Percentiles rank a stretch among this genome's conserved stretches.
phyloP scores from a whole-genome alignment of 1,284 basidiomycete genomes.

The Ceratobasidium theobromae region DNA sequence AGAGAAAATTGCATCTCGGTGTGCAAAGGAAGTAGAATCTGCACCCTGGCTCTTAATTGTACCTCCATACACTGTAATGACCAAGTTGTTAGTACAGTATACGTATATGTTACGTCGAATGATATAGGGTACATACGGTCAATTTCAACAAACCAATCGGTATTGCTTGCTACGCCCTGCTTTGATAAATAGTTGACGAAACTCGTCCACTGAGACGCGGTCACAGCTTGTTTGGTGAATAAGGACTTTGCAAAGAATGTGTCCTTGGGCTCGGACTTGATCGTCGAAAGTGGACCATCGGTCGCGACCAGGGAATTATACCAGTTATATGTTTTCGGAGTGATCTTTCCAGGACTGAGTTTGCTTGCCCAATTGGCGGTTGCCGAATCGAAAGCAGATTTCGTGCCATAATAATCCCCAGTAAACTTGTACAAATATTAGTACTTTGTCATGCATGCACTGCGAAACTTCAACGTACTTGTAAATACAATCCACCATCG shows the following conservation, averaged over 20 bases:
- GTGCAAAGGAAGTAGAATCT: constrained; percentile 38
- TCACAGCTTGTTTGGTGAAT: constrained; percentile 27
- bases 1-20: constrained; percentile 39
- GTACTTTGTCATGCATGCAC: not conserved
- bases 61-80: constrained; percentile 36
- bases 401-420: constrained; percentile 32
- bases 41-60: constrained; percentile 37
- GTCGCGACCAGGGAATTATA: constrained; percentile 19
- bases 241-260: constrained; percentile 36
- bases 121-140: constrained; percentile 18
- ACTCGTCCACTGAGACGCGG: constrained; percentile 19
- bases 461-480: not conserved
- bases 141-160: constrained; percentile 32
- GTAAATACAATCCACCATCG: constrained; percentile 16
- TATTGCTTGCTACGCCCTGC: constrained; percentile 1
- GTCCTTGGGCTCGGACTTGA: constrained; percentile 17
- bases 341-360: constrained; percentile 22
- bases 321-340: constrained; percentile 19
- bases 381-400: constrained; percentile 14
- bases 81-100: not conserved
- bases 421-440: not conserved
- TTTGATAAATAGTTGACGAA: constrained; percentile 21
- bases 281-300: constrained; percentile 26
- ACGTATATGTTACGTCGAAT: not conserved
- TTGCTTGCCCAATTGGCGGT: constrained; percentile 9